A percentile compares a stretch with the other conserved stretches of the same genome.
These are phyloP conservation scores for Casaregolazyma lundiana DNA, from an alignment of 1,139 yeast genomes.

Conservation along the genomic window DNA sequence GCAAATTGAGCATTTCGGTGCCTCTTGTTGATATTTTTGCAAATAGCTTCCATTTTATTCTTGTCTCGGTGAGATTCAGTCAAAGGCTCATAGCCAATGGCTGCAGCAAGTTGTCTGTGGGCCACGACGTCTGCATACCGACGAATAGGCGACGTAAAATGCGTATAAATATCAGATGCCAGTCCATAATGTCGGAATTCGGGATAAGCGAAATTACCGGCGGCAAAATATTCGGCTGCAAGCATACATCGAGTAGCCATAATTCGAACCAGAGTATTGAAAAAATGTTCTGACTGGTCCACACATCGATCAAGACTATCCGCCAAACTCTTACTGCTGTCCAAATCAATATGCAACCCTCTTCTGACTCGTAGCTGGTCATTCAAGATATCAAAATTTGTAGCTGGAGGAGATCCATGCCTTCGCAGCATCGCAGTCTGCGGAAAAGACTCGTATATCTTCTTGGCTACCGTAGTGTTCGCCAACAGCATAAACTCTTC, in stretches of 20 bases:
- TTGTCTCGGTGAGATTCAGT: conserved; percentile 84
- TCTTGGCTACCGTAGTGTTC: conserved; percentile 90
- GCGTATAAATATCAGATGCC: conserved; percentile 96
- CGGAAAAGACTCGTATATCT: conserved; percentile 87
- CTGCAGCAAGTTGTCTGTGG: conserved; percentile 95
- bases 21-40: conserved; percentile 84
- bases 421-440: conserved; percentile 96
- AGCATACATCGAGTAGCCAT: conserved; percentile 99
- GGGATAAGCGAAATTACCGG: conserved; percentile 90
- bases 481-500: conserved; percentile 99
- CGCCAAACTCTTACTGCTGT: conserved; percentile 86
- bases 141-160: conserved; percentile 97
- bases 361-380: conserved; percentile 86
- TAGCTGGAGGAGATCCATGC: conserved; percentile 93
- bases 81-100: conserved; percentile 86
- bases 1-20: conserved; percentile 99
- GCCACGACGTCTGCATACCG: conserved; percentile 97
- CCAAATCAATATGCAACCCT: conserved; percentile 65
- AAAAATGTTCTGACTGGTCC: conserved; percentile 79
- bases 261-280: conserved; percentile 89
- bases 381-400: conserved; percentile 83
- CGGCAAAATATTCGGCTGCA: conserved; percentile 96
- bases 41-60: conserved; percentile 81
- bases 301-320: conserved; percentile 87
- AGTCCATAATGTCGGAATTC: conserved; percentile 96